These are phyloP conservation scores for Acer negundo DNA, from an alignment of 345 rosid species.

Conservation along the genomic window DNA sequence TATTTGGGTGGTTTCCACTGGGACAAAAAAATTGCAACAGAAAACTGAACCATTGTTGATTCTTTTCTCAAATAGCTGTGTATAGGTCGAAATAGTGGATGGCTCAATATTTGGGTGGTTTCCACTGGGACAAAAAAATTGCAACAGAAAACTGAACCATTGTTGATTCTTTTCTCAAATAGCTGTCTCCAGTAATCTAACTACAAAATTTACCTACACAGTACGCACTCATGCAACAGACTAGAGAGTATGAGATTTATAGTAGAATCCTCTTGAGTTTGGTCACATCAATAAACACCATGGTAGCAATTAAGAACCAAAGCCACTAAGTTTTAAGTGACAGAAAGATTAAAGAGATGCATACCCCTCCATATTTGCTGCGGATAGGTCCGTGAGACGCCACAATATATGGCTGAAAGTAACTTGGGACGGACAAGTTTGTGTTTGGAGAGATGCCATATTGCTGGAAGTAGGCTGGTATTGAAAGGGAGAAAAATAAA, in stretches of 20 bases:
- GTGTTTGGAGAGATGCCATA: conserved; percentile 79
- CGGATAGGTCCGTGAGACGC: conserved; percentile 91
- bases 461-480: conserved; percentile 96
- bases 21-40: background rate
- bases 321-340: background rate
- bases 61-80: background rate
- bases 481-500: conserved; percentile 79
- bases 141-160: background rate
- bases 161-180: background rate
- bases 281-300: background rate
- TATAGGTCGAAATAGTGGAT: background rate
- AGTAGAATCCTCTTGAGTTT: background rate
- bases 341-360: conserved; percentile 19
- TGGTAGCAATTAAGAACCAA: background rate
- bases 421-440: conserved; percentile 78
- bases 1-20: background rate
- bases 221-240: background rate
- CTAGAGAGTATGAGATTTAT: background rate
- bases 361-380: conserved; percentile 75
- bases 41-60: background rate
- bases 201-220: background rate
- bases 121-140: background rate
- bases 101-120: background rate
- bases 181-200: background rate
- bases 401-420: conserved; percentile 83